A percentile compares a stretch with the other conserved stretches of the same genome.
Conservation (phyloP, 768 basidiomycete species). For the Agrocybe praecox region DNA sequence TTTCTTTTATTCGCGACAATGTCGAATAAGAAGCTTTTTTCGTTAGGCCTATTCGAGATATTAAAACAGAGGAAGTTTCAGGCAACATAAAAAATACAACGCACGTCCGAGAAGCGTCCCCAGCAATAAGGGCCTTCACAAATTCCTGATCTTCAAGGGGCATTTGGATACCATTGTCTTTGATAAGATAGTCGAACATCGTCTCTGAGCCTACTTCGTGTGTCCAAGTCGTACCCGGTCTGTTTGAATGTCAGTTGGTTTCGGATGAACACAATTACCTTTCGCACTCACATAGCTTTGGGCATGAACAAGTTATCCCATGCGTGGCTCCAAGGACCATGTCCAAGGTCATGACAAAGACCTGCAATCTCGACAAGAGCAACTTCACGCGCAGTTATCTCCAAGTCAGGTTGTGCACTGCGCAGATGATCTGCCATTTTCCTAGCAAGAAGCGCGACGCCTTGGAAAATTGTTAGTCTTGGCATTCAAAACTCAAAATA, state of each 20-base stretch:
- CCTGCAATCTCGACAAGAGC: constrained; percentile 80
- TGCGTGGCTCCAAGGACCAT: constrained; percentile 85
- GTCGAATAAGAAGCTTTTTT: constrained; percentile 78
- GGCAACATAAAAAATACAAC: constrained; percentile 20
- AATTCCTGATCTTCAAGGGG: constrained; percentile 50
- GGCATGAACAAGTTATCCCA: constrained; percentile 80
- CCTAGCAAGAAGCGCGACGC: constrained; percentile 76
- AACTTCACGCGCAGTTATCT: constrained; percentile 70
- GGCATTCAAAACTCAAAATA: not conserved
- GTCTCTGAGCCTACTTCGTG: constrained; percentile 81
- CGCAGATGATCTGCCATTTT: constrained; percentile 60
- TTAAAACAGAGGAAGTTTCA: not conserved
- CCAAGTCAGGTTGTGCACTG: constrained; percentile 58
- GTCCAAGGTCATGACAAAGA: constrained; percentile 83
- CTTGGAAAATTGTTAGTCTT: constrained; percentile 33
- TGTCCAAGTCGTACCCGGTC: constrained; percentile 57
- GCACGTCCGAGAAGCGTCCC: constrained; percentile 53
- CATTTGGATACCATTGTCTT: constrained; percentile 56
- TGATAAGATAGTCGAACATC: constrained; percentile 75
- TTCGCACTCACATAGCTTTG: constrained; percentile 31
- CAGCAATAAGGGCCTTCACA: constrained; percentile 80
- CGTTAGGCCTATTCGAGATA: constrained; percentile 32
- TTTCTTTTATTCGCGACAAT: constrained; percentile 83
- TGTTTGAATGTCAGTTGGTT: not conserved
- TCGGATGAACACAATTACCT: no score